phyloP scores from a whole-genome alignment of 2,329 filamentous ascomycete genomes.

The Xylariomycetidae sp. region DNA sequence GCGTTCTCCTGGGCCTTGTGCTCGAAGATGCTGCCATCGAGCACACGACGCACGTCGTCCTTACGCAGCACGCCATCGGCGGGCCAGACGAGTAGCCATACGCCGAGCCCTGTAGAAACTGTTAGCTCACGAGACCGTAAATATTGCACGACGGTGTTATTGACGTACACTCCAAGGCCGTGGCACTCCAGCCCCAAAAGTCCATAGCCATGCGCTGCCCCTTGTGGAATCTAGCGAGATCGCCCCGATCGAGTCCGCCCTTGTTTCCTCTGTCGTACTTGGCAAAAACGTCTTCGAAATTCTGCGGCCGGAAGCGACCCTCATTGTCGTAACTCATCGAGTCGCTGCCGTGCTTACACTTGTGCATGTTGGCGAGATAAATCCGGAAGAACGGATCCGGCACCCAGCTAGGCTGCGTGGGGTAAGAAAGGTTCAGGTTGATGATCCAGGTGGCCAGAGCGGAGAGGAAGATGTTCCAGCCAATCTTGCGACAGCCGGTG shows the following conservation, averaged over 20 bases:
- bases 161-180: no score
- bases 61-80: no score
- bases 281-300: slow-evolving; percentile 46
- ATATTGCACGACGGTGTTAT: background rate
- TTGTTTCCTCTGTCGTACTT: no score
- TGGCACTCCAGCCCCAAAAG: no score
- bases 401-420: slow-evolving; percentile 35
- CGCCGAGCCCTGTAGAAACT: no score
- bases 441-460: slow-evolving; percentile 42
- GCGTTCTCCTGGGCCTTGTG: no score
- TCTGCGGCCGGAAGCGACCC: slow-evolving; percentile 43
- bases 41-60: no score
- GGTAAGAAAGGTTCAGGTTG: slow-evolving; percentile 44
- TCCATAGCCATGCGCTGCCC: background rate
- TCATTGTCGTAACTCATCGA: slow-evolving; percentile 42
- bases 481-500: slow-evolving; percentile 38
- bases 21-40: no score
- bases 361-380: slow-evolving; percentile 21
- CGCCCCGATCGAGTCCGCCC: background rate
- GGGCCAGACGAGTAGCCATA: no score
- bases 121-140: background rate
- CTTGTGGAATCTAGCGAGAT: background rate
- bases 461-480: slow-evolving; percentile 39
- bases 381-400: slow-evolving; percentile 38
- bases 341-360: slow-evolving; percentile 39